These are phyloP conservation scores for Cardiospermum halicacabum DNA, from an alignment of 345 rosid genomes.

Conservation along the genomic window DNA sequence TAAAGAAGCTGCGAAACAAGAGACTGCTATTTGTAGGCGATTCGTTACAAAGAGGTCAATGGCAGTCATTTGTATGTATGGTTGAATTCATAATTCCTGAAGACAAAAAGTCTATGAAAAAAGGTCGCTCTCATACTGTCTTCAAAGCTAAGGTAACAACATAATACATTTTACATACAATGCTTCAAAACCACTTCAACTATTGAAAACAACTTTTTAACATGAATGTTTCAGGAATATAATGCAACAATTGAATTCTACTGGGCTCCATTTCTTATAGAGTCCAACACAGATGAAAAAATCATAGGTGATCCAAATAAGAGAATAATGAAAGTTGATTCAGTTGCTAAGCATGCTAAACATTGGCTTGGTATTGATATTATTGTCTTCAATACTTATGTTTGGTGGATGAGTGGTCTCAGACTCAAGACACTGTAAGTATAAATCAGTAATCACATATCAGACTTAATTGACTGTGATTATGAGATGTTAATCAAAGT, in stretches of 20 bases:
- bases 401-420: constrained; percentile 95
- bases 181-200: not conserved
- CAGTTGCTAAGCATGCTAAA: constrained; percentile 58
- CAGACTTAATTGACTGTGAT: no score
- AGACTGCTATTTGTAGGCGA: constrained; percentile 82
- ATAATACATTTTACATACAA: no score
- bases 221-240: constrained; percentile 42
- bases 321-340: constrained; percentile 78
- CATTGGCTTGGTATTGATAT: constrained; percentile 78
- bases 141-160: constrained; percentile 63
- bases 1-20: constrained; percentile 68
- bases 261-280: constrained; percentile 89
- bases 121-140: constrained; percentile 38
- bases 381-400: constrained; percentile 78
- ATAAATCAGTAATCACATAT: no score
- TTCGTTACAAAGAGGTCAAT: constrained; percentile 79
- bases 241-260: constrained; percentile 78
- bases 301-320: constrained; percentile 59
- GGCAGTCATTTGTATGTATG: constrained; percentile 89
- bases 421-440: constrained; percentile 64
- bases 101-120: constrained; percentile 55
- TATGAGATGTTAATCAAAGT: no score
- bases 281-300: constrained; percentile 73
- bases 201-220: not conserved
- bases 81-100: constrained; percentile 63